These are phyloP conservation scores for Phalaenopsis equestris DNA, from an alignment of 106 monocot species.

Conservation along the genomic window DNA sequence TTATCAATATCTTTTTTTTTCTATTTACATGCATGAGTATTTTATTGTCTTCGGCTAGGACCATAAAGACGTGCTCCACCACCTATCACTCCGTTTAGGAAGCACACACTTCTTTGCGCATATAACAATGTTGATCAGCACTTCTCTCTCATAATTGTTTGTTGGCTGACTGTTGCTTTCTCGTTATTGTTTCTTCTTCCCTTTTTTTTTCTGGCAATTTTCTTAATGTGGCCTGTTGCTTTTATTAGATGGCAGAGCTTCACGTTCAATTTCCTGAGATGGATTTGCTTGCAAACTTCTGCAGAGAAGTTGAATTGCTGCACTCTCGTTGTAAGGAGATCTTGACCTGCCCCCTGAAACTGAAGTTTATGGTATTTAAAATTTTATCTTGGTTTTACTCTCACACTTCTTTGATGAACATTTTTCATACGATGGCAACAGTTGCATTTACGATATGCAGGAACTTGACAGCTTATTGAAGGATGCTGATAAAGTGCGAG, in stretches of 20 bases:
- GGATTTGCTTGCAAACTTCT: constrained; percentile 37
- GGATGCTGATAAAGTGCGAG: constrained; percentile 20
- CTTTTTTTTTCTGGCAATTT: background rate
- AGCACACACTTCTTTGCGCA: background rate
- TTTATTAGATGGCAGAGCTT: constrained; percentile 48
- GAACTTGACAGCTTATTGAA: constrained; percentile 60
- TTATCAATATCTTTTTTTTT: no score
- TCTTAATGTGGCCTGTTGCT: background rate
- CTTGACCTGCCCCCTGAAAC: constrained; percentile 25
- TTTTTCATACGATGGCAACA: background rate
- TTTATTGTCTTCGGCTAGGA: no score
- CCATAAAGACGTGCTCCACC: background rate
- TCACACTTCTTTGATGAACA: background rate
- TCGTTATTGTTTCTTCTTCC: background rate
- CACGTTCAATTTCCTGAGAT: constrained; percentile 52
- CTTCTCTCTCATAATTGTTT: background rate
- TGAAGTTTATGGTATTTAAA: constrained; percentile 38
- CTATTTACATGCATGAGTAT: no score
- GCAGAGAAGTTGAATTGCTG: constrained; percentile 43
- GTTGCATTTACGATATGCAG: constrained; percentile 18
- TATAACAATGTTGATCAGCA: background rate
- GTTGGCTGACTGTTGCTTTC: background rate
- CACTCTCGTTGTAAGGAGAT: constrained; percentile 38
- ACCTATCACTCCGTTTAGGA: background rate
- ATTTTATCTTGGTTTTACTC: background rate